These are phyloP conservation scores for Alternaria brassicae DNA, from an alignment of 2,329 filamentous ascomycete genomes.

Conservation along the genomic window DNA sequence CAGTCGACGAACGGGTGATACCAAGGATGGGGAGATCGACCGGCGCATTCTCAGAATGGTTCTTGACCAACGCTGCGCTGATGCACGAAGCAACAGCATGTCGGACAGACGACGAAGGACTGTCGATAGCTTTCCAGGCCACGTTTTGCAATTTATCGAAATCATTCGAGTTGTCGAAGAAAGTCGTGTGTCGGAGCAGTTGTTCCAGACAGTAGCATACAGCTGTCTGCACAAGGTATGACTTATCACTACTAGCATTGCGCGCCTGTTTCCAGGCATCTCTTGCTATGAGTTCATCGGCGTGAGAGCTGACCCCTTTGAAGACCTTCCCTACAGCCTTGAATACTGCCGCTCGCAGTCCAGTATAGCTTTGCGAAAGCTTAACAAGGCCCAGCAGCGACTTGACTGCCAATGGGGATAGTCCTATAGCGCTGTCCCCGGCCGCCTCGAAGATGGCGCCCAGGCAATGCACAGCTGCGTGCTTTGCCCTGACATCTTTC, in stretches of 20 bases:
- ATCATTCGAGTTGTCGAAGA: constrained; percentile 87
- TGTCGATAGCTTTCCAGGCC: constrained; percentile 88
- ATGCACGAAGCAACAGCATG: constrained; percentile 87
- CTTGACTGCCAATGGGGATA: constrained; percentile 77
- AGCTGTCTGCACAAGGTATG: constrained; percentile 76
- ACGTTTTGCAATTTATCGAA: constrained; percentile 86
- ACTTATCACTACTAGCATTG: constrained; percentile 81
- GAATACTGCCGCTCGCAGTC: constrained; percentile 80
- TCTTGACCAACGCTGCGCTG: constrained; percentile 81
- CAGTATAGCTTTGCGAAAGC: constrained; percentile 77
- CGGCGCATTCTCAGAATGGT: constrained; percentile 68
- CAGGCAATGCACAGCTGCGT: constrained; percentile 85
- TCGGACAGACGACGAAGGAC: constrained; percentile 73
- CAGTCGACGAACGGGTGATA: constrained; percentile 62
- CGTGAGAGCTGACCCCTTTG: constrained; percentile 74
- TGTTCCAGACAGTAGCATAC: constrained; percentile 81
- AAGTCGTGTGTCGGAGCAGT: constrained; percentile 74
- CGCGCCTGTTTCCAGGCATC: constrained; percentile 94
- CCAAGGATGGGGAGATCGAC: constrained; percentile 50
- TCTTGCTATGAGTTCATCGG: constrained; percentile 84
- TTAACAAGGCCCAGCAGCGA: constrained; percentile 82
- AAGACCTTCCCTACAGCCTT: constrained; percentile 77
- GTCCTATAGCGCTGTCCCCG: constrained; percentile 87
- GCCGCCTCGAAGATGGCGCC: constrained; percentile 91
- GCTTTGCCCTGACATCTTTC: constrained; percentile 77